phyloP scores from a whole-genome alignment of 2,329 filamentous ascomycete species.

The Diaporthe vexans region DNA sequence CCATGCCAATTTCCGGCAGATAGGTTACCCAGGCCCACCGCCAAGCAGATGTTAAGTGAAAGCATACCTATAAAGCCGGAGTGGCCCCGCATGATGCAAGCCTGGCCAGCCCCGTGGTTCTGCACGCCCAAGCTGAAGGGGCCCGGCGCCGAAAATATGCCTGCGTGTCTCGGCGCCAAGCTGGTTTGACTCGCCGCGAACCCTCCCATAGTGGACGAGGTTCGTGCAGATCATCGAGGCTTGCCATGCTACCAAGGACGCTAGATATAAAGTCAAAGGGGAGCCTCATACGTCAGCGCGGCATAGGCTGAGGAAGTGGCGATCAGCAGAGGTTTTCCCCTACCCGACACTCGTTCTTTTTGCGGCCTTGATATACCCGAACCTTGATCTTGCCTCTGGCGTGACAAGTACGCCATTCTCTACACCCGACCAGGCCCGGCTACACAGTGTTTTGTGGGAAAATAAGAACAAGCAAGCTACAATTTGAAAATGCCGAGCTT shows the following conservation, averaged over 20 bases:
- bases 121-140: too few species aligned
- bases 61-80: background rate
- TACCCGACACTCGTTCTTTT: background rate
- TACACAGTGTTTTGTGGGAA: background rate
- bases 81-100: constrained; percentile 14
- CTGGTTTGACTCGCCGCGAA: constrained; percentile 20
- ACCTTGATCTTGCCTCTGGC: constrained; percentile 6
- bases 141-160: constrained; percentile 4
- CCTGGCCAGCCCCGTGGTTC: background rate
- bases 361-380: background rate
- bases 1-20: constrained; percentile 11
- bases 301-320: background rate
- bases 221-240: constrained; percentile 8
- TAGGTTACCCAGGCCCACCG: constrained; percentile 3
- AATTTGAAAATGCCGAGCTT: constrained; percentile 3
- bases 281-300: background rate
- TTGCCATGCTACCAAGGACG: background rate
- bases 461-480: background rate
- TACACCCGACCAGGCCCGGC: background rate
- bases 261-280: constrained; percentile 1
- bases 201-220: background rate
- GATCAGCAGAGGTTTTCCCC: background rate
- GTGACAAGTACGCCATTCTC: constrained; percentile 7
- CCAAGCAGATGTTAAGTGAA: background rate
- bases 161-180: constrained; percentile 23